Conservation (phyloP, 345 rosid genomes). For the Gossypium arboreum region DNA sequence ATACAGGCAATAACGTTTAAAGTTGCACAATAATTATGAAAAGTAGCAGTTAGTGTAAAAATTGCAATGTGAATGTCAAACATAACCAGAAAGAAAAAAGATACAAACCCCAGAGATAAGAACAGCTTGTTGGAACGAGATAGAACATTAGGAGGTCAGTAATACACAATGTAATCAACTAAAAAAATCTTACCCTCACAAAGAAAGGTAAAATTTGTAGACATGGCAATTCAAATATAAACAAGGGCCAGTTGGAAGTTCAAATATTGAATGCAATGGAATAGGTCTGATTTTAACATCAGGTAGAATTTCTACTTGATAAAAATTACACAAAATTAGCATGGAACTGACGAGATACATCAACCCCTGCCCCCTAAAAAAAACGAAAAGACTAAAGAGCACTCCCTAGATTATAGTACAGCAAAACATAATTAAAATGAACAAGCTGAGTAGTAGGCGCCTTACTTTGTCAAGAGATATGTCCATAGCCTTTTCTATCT, state of each 20-base stretch:
- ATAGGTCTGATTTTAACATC: not conserved
- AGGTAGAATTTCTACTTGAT: not conserved
- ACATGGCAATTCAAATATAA: not conserved
- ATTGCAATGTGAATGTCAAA: not conserved
- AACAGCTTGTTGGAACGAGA: not conserved
- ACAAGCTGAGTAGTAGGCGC: not conserved
- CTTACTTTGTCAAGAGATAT: slow-evolving; percentile 49
- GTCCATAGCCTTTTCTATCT: slow-evolving; percentile 36
- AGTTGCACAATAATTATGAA: not conserved
- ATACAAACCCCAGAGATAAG: not conserved
- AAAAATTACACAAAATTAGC: not conserved
- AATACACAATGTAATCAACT: not conserved
- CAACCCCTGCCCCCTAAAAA: not conserved
- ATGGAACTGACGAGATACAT: not conserved
- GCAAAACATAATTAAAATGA: not conserved
- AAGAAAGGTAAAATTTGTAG: not conserved
- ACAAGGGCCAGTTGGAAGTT: not conserved
- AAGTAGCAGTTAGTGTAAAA: not conserved
- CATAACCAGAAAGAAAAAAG: not conserved
- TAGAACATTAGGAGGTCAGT: not conserved
- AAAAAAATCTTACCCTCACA: not conserved
- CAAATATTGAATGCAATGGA: not conserved
- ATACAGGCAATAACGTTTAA: not conserved
- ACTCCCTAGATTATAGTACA: not conserved
- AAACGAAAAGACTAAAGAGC: not conserved